Percentiles rank a stretch among this genome's conserved stretches.
These are phyloP conservation scores for Cercospora sp. DNA, from an alignment of 2,329 filamentous ascomycete genomes.

Conservation along the genomic window DNA sequence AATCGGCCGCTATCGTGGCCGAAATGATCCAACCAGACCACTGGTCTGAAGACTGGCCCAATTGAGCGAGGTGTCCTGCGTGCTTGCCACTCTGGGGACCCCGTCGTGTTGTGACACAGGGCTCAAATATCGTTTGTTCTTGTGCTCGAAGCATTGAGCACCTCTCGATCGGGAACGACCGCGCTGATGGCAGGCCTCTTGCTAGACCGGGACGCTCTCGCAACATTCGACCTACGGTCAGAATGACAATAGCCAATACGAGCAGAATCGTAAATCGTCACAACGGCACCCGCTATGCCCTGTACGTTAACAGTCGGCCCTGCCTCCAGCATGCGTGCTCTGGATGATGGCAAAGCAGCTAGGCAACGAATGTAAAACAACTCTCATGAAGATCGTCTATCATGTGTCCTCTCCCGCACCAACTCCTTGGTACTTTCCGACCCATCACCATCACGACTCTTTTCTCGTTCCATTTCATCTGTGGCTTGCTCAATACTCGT, in stretches of 20 bases:
- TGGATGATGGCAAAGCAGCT: neutral
- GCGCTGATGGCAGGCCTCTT: neutral
- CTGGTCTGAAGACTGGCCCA: neutral
- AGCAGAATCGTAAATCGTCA: neutral
- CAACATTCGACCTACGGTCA: neutral
- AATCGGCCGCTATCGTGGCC: neutral
- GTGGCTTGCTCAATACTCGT: conserved; percentile 24
- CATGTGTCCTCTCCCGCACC: conserved; percentile 4
- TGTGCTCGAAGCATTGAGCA: neutral
- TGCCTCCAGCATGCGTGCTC: neutral
- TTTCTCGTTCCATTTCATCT: conserved; percentile 9
- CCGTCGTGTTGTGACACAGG: neutral
- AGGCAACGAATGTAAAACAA: neutral
- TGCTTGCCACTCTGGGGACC: neutral
- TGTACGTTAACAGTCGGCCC: neutral
- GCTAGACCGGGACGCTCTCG: neutral
- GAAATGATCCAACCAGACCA: conserved; percentile 1
- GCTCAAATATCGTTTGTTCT: neutral
- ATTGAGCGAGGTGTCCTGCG: neutral
- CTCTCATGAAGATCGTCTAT: neutral
- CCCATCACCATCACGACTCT: conserved; percentile 6
- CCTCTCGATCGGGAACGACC: neutral
- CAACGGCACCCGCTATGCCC: neutral
- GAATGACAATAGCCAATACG: neutral
- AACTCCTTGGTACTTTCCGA: conserved; percentile 18